phyloP scores from a whole-genome alignment of 371 early-diverging fungal species.

The Funneliformis caledonium region DNA sequence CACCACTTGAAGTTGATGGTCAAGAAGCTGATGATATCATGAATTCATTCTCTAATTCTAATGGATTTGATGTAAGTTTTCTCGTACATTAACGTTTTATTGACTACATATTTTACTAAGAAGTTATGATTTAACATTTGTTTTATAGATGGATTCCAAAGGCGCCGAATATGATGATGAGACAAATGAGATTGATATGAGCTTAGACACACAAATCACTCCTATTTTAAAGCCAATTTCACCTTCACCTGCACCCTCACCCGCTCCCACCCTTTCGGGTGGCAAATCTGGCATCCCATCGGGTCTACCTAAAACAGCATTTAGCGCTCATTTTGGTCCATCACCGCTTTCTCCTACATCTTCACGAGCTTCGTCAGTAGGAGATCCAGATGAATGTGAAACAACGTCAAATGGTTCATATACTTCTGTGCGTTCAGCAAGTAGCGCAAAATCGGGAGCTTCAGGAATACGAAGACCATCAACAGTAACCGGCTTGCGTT shows the following conservation, averaged over 20 bases:
- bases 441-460: constrained; percentile 32
- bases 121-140: neutral
- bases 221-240: constrained; percentile 33
- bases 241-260: constrained; percentile 34
- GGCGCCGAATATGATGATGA: neutral
- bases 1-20: constrained; percentile 35
- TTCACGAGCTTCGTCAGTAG: constrained; percentile 35
- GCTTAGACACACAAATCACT: constrained; percentile 26
- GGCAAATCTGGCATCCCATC: constrained; percentile 22
- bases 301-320: constrained; percentile 29
- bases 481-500: constrained; percentile 15
- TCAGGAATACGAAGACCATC: constrained; percentile 23
- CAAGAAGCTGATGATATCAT: constrained; percentile 33
- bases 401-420: constrained; percentile 38
- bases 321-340: constrained; percentile 13
- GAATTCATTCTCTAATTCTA: neutral
- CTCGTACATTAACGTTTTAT: neutral
- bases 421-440: constrained; percentile 31
- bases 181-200: constrained; percentile 29
- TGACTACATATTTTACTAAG: neutral
- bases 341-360: constrained; percentile 35
- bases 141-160: constrained; percentile 2
- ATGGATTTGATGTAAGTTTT: constrained; percentile 10
- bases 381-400: constrained; percentile 37
- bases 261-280: neutral